Evolutionary conservation across 2,329 filamentous ascomycete genomes (phyloP).

Genomic region (Periconia sp.): DNA sequence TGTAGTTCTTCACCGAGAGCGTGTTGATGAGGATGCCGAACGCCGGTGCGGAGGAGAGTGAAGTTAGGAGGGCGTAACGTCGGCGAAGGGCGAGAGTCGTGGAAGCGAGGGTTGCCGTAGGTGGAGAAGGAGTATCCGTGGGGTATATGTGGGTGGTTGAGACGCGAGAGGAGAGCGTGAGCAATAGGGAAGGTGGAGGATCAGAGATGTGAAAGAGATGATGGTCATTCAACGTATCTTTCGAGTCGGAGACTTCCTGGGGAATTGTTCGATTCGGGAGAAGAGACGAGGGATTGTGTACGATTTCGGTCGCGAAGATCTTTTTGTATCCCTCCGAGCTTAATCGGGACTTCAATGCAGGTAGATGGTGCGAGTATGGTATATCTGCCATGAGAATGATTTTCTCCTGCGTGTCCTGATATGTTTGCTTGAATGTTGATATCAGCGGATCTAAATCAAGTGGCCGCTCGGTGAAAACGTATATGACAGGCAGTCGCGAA

Average conservation of each 20-base stretch:
- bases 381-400: constrained; percentile 88
- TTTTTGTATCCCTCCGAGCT: constrained; percentile 69
- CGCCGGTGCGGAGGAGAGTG: constrained; percentile 78
- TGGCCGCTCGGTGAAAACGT: constrained; percentile 81
- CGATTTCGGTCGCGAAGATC: constrained; percentile 72
- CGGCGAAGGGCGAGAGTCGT: constrained; percentile 72
- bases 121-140: constrained; percentile 50
- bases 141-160: constrained; percentile 79
- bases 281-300: constrained; percentile 77
- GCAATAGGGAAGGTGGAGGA: constrained; percentile 80
- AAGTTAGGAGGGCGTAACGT: constrained; percentile 85
- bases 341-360: constrained; percentile 62
- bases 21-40: constrained; percentile 97
- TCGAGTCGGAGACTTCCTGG: constrained; percentile 51
- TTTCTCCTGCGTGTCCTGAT: constrained; percentile 66
- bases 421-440: constrained; percentile 70
- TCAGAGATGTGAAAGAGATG: constrained; percentile 84
- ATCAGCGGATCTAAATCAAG: constrained; percentile 68
- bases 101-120: constrained; percentile 54
- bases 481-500: constrained; percentile 82
- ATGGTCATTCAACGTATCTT: constrained; percentile 66
- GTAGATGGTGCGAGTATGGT: constrained; percentile 79
- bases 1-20: constrained; percentile 87
- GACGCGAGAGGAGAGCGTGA: constrained; percentile 85
- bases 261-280: constrained; percentile 85